A percentile compares a stretch with the other conserved stretches of the same genome.
Conservation (phyloP, 2,329 filamentous ascomycete genomes). For the Paecilomyces sp. region DNA sequence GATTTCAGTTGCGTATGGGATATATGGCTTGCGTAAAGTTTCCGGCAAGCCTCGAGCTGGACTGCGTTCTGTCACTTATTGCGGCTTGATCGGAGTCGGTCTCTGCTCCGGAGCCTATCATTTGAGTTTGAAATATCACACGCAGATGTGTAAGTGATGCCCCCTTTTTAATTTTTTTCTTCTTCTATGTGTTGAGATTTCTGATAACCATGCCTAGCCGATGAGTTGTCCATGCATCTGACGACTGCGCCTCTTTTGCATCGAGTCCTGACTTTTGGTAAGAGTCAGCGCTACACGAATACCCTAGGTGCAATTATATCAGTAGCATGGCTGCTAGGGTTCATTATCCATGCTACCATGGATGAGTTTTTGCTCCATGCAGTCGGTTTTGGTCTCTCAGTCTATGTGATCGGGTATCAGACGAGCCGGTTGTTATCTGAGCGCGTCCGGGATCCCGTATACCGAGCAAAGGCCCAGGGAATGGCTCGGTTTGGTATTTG, state of each 20-base stretch:
- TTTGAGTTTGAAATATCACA: conserved; percentile 4
- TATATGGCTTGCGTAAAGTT: conserved; percentile 29
- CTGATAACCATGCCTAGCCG: conserved; percentile 17
- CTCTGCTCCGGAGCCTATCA: conserved; percentile 3
- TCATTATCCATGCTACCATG: conserved; percentile 34
- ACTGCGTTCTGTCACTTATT: conserved; percentile 28
- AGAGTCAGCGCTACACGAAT: conserved; percentile 15
- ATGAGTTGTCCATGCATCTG: conserved; percentile 38
- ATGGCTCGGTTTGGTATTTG: conserved; percentile 17
- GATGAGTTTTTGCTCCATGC: conserved; percentile 38
- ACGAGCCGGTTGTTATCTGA: conserved; percentile 24
- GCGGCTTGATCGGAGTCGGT: conserved; percentile 24
- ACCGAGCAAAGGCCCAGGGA: conserved; percentile 12
- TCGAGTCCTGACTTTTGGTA: conserved; percentile 31
- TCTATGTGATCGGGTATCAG: conserved; percentile 27
- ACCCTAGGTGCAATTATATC: conserved; percentile 27
- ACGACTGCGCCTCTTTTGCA: conserved; percentile 36
- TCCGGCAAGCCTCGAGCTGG: conserved; percentile 11
- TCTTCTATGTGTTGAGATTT: neutral
- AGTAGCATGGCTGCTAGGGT: neutral
- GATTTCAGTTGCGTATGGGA: conserved; percentile 29
- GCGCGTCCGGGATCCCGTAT: conserved; percentile 20
- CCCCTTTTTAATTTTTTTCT: neutral
- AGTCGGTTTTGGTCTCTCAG: conserved; percentile 24
- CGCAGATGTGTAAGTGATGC: conserved; percentile 3